Percentiles rank a stretch among this genome's conserved stretches.
phyloP scores from a whole-genome alignment of 139 green algal genomes.

The Asterochloris sp. region DNA sequence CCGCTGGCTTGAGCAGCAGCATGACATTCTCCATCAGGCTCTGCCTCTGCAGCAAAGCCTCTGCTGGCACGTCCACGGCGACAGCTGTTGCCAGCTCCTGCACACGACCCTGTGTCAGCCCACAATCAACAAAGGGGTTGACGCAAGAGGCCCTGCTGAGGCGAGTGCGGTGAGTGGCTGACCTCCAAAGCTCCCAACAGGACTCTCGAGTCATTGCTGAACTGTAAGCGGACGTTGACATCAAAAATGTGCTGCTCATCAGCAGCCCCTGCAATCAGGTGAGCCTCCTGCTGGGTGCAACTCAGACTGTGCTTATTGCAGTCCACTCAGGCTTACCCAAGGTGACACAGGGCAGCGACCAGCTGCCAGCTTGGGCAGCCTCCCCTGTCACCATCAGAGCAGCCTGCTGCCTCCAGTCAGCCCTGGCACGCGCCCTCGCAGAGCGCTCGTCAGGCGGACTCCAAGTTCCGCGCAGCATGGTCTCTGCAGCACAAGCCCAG shows the following conservation, averaged over 20 bases:
- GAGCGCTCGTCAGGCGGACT: no score
- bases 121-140: neutral
- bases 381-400: no score
- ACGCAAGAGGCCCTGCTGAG: neutral
- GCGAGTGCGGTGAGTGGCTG: neutral
- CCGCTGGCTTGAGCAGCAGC: conserved; percentile 10
- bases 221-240: conserved; percentile 45
- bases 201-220: conserved; percentile 30
- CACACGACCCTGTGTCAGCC: neutral
- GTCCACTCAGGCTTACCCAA: no score
- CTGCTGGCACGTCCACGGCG: conserved; percentile 36
- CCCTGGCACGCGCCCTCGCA: no score
- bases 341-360: no score
- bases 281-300: conserved; percentile 1
- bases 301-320: no score
- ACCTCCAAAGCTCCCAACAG: conserved; percentile 29
- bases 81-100: conserved; percentile 27
- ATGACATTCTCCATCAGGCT: conserved; percentile 34
- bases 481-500: no score
- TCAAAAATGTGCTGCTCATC: conserved; percentile 61
- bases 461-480: no score
- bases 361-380: no score
- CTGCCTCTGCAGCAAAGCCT: conserved; percentile 32
- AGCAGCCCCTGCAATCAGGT: conserved; percentile 26
- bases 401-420: no score